A percentile compares a stretch with the other conserved stretches of the same genome.
Evolutionary conservation across 2,329 filamentous ascomycete genomes (phyloP).

Genomic region (Sporothrix brunneoviolacea): DNA sequence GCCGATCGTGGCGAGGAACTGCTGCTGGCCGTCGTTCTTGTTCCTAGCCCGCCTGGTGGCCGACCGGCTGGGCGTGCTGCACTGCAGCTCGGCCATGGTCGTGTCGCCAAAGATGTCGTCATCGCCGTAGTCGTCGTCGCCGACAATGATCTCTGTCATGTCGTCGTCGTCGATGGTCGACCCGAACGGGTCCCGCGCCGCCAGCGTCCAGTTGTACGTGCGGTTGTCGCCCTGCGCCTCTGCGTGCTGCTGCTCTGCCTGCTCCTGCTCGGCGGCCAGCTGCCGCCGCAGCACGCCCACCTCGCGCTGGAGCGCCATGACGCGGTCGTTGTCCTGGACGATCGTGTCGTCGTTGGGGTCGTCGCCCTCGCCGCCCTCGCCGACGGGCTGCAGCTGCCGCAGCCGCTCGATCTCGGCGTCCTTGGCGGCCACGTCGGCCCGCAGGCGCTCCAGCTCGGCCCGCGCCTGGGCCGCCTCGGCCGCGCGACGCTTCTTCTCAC

Average conservation of each 20-base stretch:
- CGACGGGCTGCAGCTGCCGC: conserved; percentile 11
- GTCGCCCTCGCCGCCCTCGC: background rate
- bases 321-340: conserved; percentile 38
- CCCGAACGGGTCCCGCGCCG: conserved; percentile 41
- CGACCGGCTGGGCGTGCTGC: conserved; percentile 42
- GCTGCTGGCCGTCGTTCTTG: conserved; percentile 18
- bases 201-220: conserved; percentile 44
- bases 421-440: conserved; percentile 39
- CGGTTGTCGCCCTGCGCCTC: conserved; percentile 20
- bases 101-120: conserved; percentile 40
- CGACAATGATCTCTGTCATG: conserved; percentile 26
- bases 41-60: conserved; percentile 1
- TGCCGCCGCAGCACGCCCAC: conserved; percentile 28
- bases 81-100: conserved; percentile 43
- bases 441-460: conserved; percentile 44
- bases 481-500: conserved; percentile 37
- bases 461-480: conserved; percentile 30
- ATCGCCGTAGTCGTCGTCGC: conserved; percentile 21
- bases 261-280: conserved; percentile 20
- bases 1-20: conserved; percentile 21
- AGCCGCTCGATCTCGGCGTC: conserved; percentile 43
- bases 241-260: conserved; percentile 11
- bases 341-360: conserved; percentile 35
- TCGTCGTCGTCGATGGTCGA: conserved; percentile 36
- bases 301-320: conserved; percentile 31